Percentiles rank a stretch among this genome's conserved stretches.
Evolutionary conservation across 495 filamentous ascomycete genomes (phyloP).

Genomic region (Rostrohypoxylon terebratum): DNA sequence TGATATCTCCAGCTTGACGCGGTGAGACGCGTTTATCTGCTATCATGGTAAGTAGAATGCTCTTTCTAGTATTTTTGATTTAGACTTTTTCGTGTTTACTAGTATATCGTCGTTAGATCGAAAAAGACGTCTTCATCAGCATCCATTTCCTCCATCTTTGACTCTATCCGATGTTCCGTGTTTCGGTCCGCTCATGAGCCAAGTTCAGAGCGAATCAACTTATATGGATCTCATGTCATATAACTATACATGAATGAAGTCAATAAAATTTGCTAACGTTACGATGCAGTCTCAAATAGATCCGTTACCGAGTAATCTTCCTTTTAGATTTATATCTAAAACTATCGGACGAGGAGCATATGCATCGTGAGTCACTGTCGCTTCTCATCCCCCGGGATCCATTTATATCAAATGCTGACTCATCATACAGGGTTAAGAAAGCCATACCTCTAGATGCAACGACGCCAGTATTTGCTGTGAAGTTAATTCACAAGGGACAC

Average conservation of each 20-base stretch:
- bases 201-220: conserved; percentile 33
- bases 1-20: conserved; percentile 25
- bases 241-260: not conserved
- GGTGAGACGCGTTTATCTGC: conserved; percentile 26
- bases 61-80: not conserved
- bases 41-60: conserved; percentile 34
- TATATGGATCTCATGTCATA: not conserved
- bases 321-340: conserved; percentile 93
- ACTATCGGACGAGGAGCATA: conserved; percentile 97
- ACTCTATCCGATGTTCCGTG: conserved; percentile 1
- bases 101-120: not conserved
- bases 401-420: conserved; percentile 36
- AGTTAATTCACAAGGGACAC: conserved; percentile 98
- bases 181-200: conserved; percentile 6
- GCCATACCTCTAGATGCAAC: conserved; percentile 76
- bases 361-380: conserved; percentile 78
- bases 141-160: not conserved
- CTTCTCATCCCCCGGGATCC: conserved; percentile 19
- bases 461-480: conserved; percentile 90
- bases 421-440: conserved; percentile 85
- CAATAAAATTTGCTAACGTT: conserved; percentile 32
- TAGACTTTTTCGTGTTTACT: not conserved
- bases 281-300: conserved; percentile 86
- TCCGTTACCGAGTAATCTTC: conserved; percentile 84
- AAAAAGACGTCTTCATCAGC: conserved; percentile 3